Evolutionary conservation across 1,139 yeast genomes (phyloP).

Genomic region (Pichia sp.): DNA sequence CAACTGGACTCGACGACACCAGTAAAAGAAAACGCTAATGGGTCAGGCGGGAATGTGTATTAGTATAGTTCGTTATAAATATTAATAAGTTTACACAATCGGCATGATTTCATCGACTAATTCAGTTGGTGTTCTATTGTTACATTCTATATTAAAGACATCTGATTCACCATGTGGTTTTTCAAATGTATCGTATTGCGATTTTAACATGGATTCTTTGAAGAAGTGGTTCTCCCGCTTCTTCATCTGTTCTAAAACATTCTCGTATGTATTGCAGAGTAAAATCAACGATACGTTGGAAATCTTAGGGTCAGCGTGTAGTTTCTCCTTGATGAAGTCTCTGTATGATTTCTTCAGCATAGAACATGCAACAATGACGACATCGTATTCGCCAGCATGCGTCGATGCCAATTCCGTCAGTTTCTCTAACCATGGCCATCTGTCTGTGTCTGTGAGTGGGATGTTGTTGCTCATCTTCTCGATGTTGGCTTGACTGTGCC

Average conservation of each 20-base stretch:
- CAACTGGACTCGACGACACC: slow-evolving; percentile 2
- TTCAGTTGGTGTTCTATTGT: slow-evolving; percentile 37
- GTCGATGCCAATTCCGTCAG: slow-evolving; percentile 45
- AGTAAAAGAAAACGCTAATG: slow-evolving; percentile 1
- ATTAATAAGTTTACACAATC: not conserved
- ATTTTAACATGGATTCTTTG: slow-evolving; percentile 79
- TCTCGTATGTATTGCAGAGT: slow-evolving; percentile 62
- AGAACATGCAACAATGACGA: slow-evolving; percentile 75
- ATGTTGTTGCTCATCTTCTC: slow-evolving; percentile 79
- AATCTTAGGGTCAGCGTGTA: slow-evolving; percentile 23
- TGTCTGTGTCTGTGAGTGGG: slow-evolving; percentile 83
- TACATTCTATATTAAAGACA: slow-evolving; percentile 20
- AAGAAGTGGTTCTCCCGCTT: slow-evolving; percentile 74
- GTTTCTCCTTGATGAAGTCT: slow-evolving; percentile 45
- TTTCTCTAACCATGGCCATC: slow-evolving; percentile 82
- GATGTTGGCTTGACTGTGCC: slow-evolving; percentile 68
- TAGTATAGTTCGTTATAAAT: not conserved
- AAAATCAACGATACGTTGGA: slow-evolving; percentile 35
- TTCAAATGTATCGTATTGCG: slow-evolving; percentile 75
- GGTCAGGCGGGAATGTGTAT: too few relatives aligned
- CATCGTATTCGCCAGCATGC: slow-evolving; percentile 34
- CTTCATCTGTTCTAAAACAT: slow-evolving; percentile 56
- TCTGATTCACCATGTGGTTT: slow-evolving; percentile 44
- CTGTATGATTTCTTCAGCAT: slow-evolving; percentile 76
- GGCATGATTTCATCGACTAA: slow-evolving; percentile 29